Evolutionary conservation across 2,329 filamentous ascomycete genomes (phyloP).

Genomic region (Torrubiellomyces zombiae): DNA sequence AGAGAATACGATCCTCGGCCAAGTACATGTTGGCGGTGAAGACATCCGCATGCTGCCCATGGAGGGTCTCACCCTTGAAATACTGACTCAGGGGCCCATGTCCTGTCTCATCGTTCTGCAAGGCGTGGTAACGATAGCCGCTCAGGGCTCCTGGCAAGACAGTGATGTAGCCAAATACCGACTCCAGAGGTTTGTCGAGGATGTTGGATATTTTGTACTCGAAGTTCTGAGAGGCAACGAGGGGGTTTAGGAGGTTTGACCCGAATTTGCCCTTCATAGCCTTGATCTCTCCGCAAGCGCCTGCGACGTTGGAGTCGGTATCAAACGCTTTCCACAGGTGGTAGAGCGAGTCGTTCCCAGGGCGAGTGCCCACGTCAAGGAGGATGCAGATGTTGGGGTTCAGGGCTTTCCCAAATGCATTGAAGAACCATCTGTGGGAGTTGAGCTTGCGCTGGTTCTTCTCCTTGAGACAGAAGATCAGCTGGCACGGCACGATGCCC

Average conservation of each 20-base stretch:
- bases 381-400: slow-evolving; percentile 95
- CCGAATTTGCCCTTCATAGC: slow-evolving; percentile 84
- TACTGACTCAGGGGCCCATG: slow-evolving; percentile 94
- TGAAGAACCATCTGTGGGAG: slow-evolving; percentile 98
- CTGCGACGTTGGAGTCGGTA: slow-evolving; percentile 90
- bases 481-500: slow-evolving; percentile 92
- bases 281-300: slow-evolving; percentile 93
- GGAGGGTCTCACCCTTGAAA: slow-evolving; percentile 96
- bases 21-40: slow-evolving; percentile 97
- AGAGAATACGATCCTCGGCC: slow-evolving; percentile 77
- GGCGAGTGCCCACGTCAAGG: slow-evolving; percentile 88
- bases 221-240: slow-evolving; percentile 95
- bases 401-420: slow-evolving; percentile 81
- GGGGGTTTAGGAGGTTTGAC: slow-evolving; percentile 71
- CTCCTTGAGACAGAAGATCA: slow-evolving; percentile 97
- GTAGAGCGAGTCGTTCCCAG: slow-evolving; percentile 79
- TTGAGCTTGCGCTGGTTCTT: slow-evolving; percentile 97
- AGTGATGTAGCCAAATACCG: slow-evolving; percentile 95
- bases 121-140: slow-evolving; percentile 85
- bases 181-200: slow-evolving; percentile 90
- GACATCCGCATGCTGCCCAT: slow-evolving; percentile 89
- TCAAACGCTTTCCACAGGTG: slow-evolving; percentile 99
- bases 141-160: slow-evolving; percentile 88
- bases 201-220: slow-evolving; percentile 99
- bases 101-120: slow-evolving; percentile 92